Percentiles rank a stretch among this genome's conserved stretches.
These are phyloP conservation scores for Puccinia coronata DNA, from an alignment of 1,284 basidiomycete species.

Conservation along the genomic window DNA sequence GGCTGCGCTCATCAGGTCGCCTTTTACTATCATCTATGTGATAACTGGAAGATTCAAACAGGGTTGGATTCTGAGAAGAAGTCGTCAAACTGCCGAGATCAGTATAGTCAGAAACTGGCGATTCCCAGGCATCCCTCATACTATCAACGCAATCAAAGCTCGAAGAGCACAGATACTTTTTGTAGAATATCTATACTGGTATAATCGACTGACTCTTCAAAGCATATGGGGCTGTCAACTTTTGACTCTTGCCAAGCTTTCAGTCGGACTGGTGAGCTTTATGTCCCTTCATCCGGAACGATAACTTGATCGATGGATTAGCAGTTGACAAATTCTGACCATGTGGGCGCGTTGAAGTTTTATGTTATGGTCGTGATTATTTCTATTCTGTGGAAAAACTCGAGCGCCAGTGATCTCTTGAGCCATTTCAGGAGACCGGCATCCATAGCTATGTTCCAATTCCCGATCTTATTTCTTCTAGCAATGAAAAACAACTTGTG, in stretches of 20 bases:
- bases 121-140: conserved; percentile 8
- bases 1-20: conserved; percentile 12
- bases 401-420: not conserved
- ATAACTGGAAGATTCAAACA: conserved; percentile 17
- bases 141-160: not conserved
- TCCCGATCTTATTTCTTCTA: conserved; percentile 37
- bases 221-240: conserved; percentile 3
- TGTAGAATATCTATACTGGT: conserved; percentile 23
- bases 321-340: too few species aligned
- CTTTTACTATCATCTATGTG: not conserved
- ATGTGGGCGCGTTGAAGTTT: not conserved
- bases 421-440: conserved; percentile 41
- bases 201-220: conserved; percentile 24
- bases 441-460: conserved; percentile 31
- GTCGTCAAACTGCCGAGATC: not conserved
- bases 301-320: not conserved
- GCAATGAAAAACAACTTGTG: conserved; percentile 48
- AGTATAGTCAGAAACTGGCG: not conserved
- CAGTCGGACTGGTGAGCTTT: conserved; percentile 9
- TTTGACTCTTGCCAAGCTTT: conserved; percentile 34
- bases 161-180: not conserved
- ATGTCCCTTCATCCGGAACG: not conserved
- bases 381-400: conserved; percentile 13
- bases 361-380: not conserved
- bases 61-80: conserved; percentile 33